phyloP scores from a whole-genome alignment of 2,329 filamentous ascomycete species.

The Pyricularia sp. region DNA sequence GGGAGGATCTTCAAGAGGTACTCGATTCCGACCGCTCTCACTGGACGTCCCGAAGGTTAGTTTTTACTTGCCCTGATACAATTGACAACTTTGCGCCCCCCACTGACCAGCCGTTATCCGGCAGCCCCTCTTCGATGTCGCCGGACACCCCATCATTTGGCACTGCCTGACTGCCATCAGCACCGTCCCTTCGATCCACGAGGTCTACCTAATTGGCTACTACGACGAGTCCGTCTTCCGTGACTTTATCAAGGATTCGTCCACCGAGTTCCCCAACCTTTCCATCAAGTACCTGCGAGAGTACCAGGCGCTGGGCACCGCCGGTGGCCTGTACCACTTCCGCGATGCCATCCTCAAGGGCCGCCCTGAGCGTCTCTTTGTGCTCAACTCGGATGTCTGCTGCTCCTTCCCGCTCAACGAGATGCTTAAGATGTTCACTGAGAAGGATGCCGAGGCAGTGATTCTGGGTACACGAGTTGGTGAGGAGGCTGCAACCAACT shows the following conservation, averaged over 20 bases:
- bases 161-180: slow-evolving; percentile 90
- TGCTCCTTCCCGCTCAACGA: slow-evolving; percentile 94
- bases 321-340: slow-evolving; percentile 97
- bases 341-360: slow-evolving; percentile 97
- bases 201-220: slow-evolving; percentile 97
- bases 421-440: slow-evolving; percentile 90
- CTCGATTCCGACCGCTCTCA: slow-evolving; percentile 87
- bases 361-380: slow-evolving; percentile 88
- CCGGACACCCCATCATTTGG: slow-evolving; percentile 96
- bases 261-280: slow-evolving; percentile 76
- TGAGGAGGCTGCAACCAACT: slow-evolving; percentile 89
- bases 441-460: slow-evolving; percentile 92
- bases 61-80: slow-evolving; percentile 8
- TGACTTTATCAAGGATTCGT: slow-evolving; percentile 92
- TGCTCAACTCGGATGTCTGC: slow-evolving; percentile 97
- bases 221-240: slow-evolving; percentile 96
- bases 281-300: slow-evolving; percentile 93
- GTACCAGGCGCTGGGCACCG: slow-evolving; percentile 92
- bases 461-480: slow-evolving; percentile 88
- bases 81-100: background rate
- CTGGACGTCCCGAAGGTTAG: slow-evolving; percentile 89
- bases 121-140: slow-evolving; percentile 94
- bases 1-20: slow-evolving; percentile 89
- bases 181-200: slow-evolving; percentile 82
- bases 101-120: slow-evolving; percentile 2